Percentiles rank a stretch among this genome's conserved stretches.
These are phyloP conservation scores for Parietaria judaica DNA, from an alignment of 306 rosid species.

Conservation along the genomic window DNA sequence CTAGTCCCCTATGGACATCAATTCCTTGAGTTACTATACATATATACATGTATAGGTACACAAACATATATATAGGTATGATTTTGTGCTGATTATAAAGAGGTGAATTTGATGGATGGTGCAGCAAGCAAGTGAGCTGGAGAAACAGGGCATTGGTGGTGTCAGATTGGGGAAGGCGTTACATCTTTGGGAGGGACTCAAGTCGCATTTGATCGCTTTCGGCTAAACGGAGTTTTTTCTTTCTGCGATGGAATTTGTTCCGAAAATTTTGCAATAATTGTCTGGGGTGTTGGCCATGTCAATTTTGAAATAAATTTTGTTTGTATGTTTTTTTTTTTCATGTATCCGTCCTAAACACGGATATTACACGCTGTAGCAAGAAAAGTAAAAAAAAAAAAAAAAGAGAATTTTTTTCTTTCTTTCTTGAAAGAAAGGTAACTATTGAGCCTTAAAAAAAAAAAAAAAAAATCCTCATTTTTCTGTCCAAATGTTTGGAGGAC, in stretches of 20 bases:
- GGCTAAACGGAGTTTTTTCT: not conserved
- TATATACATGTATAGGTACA: too few relatives aligned
- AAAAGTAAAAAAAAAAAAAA: too few relatives aligned
- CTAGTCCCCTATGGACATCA: too few relatives aligned
- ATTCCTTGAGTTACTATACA: not conserved
- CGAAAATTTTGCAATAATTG: not conserved
- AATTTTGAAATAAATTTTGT: not conserved
- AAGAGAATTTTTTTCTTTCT: not conserved
- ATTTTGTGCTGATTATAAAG: not conserved
- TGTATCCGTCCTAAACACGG: too few relatives aligned
- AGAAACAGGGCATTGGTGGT: conserved; percentile 81
- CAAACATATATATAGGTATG: not conserved
- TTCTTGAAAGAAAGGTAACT: too few relatives aligned
- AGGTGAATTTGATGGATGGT: not conserved
- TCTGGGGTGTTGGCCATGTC: not conserved
- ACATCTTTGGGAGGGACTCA: conserved; percentile 78
- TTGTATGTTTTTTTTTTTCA: not conserved
- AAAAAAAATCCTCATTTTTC: too few relatives aligned
- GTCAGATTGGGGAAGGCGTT: conserved; percentile 80
- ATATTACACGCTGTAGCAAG: too few relatives aligned
- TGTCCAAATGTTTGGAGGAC: too few relatives aligned
- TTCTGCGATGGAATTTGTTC: not conserved
- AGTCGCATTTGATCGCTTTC: conserved; percentile 49
- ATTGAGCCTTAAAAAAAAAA: not conserved
- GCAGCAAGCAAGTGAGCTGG: conserved; percentile 99